phyloP scores from a whole-genome alignment of 164 flowering plant species.

The Macadamia integrifolia region DNA sequence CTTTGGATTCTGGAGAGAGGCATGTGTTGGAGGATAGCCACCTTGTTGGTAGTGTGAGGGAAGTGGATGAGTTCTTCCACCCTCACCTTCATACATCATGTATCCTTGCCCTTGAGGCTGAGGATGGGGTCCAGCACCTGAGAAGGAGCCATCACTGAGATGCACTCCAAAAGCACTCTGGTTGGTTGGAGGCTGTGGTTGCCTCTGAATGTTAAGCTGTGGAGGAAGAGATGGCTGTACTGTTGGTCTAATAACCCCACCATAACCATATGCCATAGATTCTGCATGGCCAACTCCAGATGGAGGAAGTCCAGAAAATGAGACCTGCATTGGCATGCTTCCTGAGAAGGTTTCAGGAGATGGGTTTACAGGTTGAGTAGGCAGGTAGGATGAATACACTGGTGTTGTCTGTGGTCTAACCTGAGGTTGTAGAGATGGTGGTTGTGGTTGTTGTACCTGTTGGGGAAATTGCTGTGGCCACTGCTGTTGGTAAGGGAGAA shows the following conservation, averaged over 20 bases:
- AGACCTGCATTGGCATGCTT: conserved; percentile 66
- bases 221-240: conserved; percentile 38
- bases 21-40: conserved; percentile 45
- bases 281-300: conserved; percentile 44
- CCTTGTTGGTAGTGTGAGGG: conserved; percentile 54
- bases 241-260: conserved; percentile 36
- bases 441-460: conserved; percentile 47
- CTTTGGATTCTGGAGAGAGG: conserved; percentile 36
- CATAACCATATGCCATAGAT: conserved; percentile 56
- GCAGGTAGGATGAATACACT: conserved; percentile 45
- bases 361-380: conserved; percentile 48
- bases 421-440: conserved; percentile 45
- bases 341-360: conserved; percentile 45
- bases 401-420: conserved; percentile 41
- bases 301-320: conserved; percentile 49
- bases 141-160: conserved; percentile 45
- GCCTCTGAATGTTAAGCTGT: conserved; percentile 38
- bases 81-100: conserved; percentile 64
- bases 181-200: conserved; percentile 16
- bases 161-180: conserved; percentile 44
- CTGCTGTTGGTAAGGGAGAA: conserved; percentile 61
- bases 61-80: conserved; percentile 38
- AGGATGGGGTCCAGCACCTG: conserved; percentile 41
- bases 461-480: conserved; percentile 62
- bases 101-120: conserved; percentile 52